Evolutionary conservation across 75 land plant genomes (phyloP), one percentile per base, ranked within the genome.

Genomic region (Isoetes taiwanensis): DNA sequence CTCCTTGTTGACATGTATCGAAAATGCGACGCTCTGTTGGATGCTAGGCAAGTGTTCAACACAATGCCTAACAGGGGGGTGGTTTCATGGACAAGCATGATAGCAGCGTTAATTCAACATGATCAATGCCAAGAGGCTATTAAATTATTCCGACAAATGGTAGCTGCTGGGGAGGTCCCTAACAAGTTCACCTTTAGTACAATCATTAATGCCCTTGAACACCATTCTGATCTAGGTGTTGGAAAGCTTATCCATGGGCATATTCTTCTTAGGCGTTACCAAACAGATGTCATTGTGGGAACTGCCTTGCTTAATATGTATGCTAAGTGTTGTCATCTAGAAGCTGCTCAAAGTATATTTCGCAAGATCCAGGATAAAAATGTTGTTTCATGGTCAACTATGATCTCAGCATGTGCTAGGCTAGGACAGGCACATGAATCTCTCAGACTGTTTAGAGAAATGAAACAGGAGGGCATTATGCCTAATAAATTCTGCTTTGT

Each of bases 11-110:
- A 64, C 11, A 33, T 80, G 21, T 80, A 76, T 76, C 79, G 69
- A 3, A 80, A 73, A 61, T 80, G 84, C 67, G 84, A 77, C n/a
- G 70, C 61, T 42, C 74, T 80, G 70, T 68, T 67, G 31, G 69
- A 70, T 64, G 84, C 84, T n/a, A 48, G 72, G 41, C 38, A 62
- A 21, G 66, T 80, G 56, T 70, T 80, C 41, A 69, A 73, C 0
- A 59, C 30, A 35, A 67, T 71, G 71, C 32, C 48, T 31, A 55
- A 67, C 10, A 78, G 64, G 48, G 81, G 74, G 65, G 73, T 58
- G 29, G 59, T 74, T 37, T 63, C 73, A 37, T 74, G 65, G 37
- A 20, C 59, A 2, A 25, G 68, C 0, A 54, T 78, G 64, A 67
- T 74, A n/a, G 46, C 74, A 1, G 77, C 71, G 8, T 74, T 74